These are phyloP conservation scores for Ceriops tagal DNA, from an alignment of 345 rosid species.

Conservation along the genomic window DNA sequence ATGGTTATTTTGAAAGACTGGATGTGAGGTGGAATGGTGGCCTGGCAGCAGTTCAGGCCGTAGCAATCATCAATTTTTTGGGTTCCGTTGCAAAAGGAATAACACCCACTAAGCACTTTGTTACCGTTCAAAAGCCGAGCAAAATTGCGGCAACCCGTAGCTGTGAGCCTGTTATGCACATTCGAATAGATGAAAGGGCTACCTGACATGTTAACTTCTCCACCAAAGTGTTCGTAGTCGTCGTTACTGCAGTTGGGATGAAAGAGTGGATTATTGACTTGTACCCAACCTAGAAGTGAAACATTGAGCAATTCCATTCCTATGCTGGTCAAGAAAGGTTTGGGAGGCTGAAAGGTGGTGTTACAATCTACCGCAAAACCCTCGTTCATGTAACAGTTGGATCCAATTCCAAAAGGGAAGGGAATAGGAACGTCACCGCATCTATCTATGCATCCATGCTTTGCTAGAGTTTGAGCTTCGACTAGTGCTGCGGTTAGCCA, in stretches of 20 bases:
- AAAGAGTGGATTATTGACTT: not conserved
- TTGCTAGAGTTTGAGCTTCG: not conserved
- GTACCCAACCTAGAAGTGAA: not conserved
- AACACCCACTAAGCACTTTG: not conserved
- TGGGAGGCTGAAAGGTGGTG: not conserved
- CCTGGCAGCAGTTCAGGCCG: slow-evolving; percentile 15
- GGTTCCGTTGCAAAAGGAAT: not conserved
- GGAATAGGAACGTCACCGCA: not conserved
- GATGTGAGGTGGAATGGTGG: slow-evolving; percentile 9
- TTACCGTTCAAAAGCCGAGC: not conserved
- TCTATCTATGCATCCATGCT: not conserved
- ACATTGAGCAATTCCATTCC: slow-evolving; percentile 3
- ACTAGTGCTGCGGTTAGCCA: not conserved
- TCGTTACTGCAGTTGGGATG: not conserved
- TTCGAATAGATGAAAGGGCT: slow-evolving; percentile 9
- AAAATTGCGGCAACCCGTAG: slow-evolving; percentile 11
- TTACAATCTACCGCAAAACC: not conserved
- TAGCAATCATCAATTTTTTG: not conserved
- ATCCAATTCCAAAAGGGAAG: not conserved
- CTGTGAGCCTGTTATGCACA: not conserved
- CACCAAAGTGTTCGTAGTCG: too few relatives aligned
- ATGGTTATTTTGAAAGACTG: not conserved
- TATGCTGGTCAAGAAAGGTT: slow-evolving; percentile 7
- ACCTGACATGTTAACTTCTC: not conserved
- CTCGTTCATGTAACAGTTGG: not conserved